A percentile compares a stretch with the other conserved stretches of the same genome.
phyloP scores from a whole-genome alignment of 2,329 filamentous ascomycete genomes.

The Pleomassaria siparia region DNA sequence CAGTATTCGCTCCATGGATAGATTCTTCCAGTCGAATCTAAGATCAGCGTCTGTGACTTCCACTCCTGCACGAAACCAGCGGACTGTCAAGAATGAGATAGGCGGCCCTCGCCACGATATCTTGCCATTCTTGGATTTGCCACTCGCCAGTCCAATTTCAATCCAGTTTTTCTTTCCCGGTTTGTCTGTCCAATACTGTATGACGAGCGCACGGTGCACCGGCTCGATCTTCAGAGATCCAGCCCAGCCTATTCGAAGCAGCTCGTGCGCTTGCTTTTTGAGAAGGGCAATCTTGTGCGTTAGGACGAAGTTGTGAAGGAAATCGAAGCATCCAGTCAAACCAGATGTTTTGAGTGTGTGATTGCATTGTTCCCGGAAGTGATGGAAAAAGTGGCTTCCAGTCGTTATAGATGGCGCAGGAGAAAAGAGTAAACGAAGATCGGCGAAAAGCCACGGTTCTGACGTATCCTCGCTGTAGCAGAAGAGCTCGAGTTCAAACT shows the following conservation, averaged over 20 bases:
- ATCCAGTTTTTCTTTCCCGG: constrained; percentile 83
- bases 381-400: constrained; percentile 60
- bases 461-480: constrained; percentile 82
- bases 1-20: constrained; percentile 76
- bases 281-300: constrained; percentile 89
- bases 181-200: constrained; percentile 86
- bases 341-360: constrained; percentile 68
- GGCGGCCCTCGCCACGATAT: constrained; percentile 37
- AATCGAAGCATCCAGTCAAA: constrained; percentile 77
- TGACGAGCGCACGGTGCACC: constrained; percentile 76
- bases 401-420: constrained; percentile 65
- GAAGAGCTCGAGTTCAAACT: constrained; percentile 92
- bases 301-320: constrained; percentile 82
- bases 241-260: constrained; percentile 74
- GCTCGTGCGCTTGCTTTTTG: constrained; percentile 70
- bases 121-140: constrained; percentile 45
- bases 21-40: constrained; percentile 62
- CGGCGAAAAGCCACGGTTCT: constrained; percentile 91
- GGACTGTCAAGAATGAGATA: constrained; percentile 54
- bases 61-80: constrained; percentile 84
- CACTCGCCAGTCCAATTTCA: constrained; percentile 78
- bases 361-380: constrained; percentile 74
- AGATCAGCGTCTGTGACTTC: constrained; percentile 72
- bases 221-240: constrained; percentile 76
- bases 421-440: constrained; percentile 80